Evolutionary conservation across 352 stramenopile genomes (phyloP), one percentile per base, ranked within the genome.

Genomic region (Globisporangium lucens): DNA sequence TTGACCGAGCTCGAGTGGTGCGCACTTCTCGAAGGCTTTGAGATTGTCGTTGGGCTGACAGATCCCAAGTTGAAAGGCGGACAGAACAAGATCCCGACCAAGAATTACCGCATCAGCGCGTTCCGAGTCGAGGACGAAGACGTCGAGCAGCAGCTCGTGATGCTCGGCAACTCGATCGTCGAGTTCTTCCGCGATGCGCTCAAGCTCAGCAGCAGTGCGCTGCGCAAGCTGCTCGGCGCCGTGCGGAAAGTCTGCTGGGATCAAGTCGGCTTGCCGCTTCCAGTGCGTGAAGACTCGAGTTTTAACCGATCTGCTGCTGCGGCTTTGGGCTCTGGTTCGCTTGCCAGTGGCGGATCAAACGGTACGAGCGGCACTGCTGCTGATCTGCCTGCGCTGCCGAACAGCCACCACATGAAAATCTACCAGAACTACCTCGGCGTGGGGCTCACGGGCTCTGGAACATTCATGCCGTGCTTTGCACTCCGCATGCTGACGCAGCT

Each of bases 71-170:
- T 89, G n/a, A 93, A 93, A 51, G 80, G 70, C 9, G 88, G 88
- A 0, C 88, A 93, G 35, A 81, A 87, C 41, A 90, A 90, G 56
- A 70, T 94, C 10, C 78, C 80, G n/a, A 90, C 81, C 12, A 91
- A 89, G 66, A 86, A 70, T 56, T 91, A 90, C 62, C 82, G 83
- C 8, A 90, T 94, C 38, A 81, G 78, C 13, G 80, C 83, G 8
- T 89, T 94, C 60, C 80, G 79, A 22, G 71, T 93, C 33, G 84
- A 95, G 74, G 80, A 95, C 62, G 88, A 95, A 77, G 88, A 95
- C 52, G 83, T 95, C 1, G 88, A 95, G 58, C 88, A 95, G 69
- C 88, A 95, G 62, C 72, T 95, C 10, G 73, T 89, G 47, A 95
- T 95, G 88, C 71, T 95, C 8, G 82, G 81, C 38, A 89, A 83